Evolutionary conservation across 2,329 filamentous ascomycete species (phyloP).

Genomic region (Monosporascus sp.): DNA sequence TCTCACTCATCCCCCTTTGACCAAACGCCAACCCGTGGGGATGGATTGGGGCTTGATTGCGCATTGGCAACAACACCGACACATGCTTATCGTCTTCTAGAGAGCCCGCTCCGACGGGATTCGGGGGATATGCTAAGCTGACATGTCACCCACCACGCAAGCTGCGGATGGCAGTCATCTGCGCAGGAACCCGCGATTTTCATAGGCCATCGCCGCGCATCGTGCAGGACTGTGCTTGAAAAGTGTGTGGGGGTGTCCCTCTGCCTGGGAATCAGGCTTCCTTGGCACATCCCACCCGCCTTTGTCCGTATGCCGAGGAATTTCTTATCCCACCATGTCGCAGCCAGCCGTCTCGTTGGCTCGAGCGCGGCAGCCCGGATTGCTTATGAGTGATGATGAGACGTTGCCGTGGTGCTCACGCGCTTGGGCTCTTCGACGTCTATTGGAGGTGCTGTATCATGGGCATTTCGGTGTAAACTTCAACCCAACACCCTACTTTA

Average conservation of each 20-base stretch:
- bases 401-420: too few species aligned
- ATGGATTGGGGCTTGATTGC: not conserved
- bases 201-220: constrained; percentile 19
- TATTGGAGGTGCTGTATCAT: too few species aligned
- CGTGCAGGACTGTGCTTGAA: not conserved
- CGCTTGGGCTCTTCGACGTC: too few species aligned
- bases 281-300: too few species aligned
- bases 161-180: constrained; percentile 24
- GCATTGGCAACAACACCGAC: not conserved
- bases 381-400: too few species aligned
- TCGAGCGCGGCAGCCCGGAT: too few species aligned
- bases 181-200: constrained; percentile 29
- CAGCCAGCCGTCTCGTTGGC: too few species aligned
- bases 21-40: too few species aligned
- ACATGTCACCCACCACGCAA: constrained; percentile 20
- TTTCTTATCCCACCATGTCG: too few species aligned
- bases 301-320: too few species aligned
- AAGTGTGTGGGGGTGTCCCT: not conserved
- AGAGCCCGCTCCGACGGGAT: constrained; percentile 2
- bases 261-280: not conserved
- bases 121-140: constrained; percentile 13
- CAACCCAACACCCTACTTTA: too few species aligned
- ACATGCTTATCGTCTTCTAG: constrained; percentile 2
- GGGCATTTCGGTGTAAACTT: too few species aligned
- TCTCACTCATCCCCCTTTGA: constrained; percentile 8